Evolutionary conservation across 345 rosid species (phyloP).

Genomic region (Clausena lansium): DNA sequence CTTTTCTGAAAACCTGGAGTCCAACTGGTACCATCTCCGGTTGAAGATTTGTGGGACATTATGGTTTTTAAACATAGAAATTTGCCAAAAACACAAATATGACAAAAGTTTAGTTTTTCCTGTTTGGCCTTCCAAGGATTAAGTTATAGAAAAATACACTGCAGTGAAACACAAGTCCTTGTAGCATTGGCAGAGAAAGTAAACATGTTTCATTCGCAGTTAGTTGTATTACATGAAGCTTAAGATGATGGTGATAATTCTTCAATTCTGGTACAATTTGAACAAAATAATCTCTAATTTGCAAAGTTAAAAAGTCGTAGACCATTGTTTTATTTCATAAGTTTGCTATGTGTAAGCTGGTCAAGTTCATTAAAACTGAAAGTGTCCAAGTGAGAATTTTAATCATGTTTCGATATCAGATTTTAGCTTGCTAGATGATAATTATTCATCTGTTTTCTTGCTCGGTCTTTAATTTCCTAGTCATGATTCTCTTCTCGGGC

Average conservation of each 20-base stretch:
- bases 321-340: not conserved
- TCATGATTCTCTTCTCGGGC: not conserved
- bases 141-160: not conserved
- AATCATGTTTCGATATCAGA: too few species aligned
- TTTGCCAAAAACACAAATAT: not conserved
- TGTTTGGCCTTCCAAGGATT: too few species aligned
- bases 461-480: not conserved
- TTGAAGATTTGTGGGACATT: not conserved
- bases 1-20: not conserved
- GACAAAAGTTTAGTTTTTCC: too few species aligned
- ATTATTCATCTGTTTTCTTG: constrained; percentile 2
- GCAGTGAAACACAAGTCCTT: not conserved
- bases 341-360: not conserved
- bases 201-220: not conserved
- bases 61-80: not conserved
- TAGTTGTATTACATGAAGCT: constrained; percentile 4
- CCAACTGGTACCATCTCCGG: not conserved
- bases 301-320: not conserved
- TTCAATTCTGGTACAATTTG: not conserved
- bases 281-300: not conserved
- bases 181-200: not conserved
- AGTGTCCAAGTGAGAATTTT: not conserved
- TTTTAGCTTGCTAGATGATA: not conserved
- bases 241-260: not conserved
- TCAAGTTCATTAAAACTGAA: not conserved